Conservation (phyloP, 768 basidiomycete genomes). For the Lanmaoa rubissima region DNA sequence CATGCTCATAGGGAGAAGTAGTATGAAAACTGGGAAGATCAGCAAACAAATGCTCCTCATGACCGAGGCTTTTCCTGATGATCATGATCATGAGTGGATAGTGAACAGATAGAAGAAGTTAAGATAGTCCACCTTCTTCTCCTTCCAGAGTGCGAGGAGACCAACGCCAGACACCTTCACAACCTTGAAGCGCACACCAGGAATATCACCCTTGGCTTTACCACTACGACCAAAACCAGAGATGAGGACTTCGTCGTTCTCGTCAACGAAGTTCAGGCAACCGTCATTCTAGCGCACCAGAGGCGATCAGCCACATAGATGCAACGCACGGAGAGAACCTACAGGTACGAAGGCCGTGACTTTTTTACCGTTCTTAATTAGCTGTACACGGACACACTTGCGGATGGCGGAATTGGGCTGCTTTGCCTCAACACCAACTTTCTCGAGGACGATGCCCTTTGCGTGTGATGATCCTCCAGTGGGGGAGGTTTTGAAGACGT, state of each 20-base stretch:
- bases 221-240: slow-evolving; percentile 99
- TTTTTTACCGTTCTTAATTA: slow-evolving; percentile 99
- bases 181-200: slow-evolving; percentile 99
- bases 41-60: slow-evolving; percentile 29
- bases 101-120: background rate
- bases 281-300: slow-evolving; percentile 72
- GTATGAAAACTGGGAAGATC: slow-evolving; percentile 6
- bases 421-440: slow-evolving; percentile 99
- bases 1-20: slow-evolving; percentile 23
- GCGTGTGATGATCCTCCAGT: slow-evolving; percentile 99
- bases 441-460: slow-evolving; percentile 99
- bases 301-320: slow-evolving; percentile 4
- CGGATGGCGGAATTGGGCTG: slow-evolving; percentile 99
- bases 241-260: slow-evolving; percentile 99
- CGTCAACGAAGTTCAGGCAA: slow-evolving; percentile 97
- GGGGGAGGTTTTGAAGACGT: slow-evolving; percentile 99
- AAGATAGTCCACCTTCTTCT: slow-evolving; percentile 81
- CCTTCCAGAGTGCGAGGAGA: slow-evolving; percentile 96
- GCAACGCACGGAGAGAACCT: slow-evolving; percentile 33
- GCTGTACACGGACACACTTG: slow-evolving; percentile 99
- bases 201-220: slow-evolving; percentile 99
- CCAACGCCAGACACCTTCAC: slow-evolving; percentile 99
- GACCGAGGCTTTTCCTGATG: slow-evolving; percentile 73
- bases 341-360: slow-evolving; percentile 99
- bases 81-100: background rate